phyloP scores from a whole-genome alignment of 1,139 yeast species.

The Kodamaea derodonti region DNA sequence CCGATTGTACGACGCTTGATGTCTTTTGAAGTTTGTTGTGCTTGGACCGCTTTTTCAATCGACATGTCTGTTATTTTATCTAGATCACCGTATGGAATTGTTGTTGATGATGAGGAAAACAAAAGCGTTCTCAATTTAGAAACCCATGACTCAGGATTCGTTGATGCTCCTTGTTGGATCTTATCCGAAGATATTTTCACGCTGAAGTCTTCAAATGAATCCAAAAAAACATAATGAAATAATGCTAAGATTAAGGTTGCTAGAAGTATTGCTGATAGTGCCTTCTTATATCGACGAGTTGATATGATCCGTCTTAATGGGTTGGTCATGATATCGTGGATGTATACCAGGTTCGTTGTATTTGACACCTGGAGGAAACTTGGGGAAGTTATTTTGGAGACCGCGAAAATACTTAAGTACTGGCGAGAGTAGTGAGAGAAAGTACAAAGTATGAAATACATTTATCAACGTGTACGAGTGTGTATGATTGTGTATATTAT shows the following conservation, averaged over 20 bases:
- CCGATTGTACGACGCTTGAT: conserved; percentile 8
- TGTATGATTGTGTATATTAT: too few species aligned
- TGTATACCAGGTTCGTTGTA: too few species aligned
- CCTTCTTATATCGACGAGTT: conserved; percentile 6
- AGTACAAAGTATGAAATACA: too few species aligned
- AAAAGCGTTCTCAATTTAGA: too few species aligned
- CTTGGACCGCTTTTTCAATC: conserved; percentile 5
- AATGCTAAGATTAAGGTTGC: conserved; percentile 1
- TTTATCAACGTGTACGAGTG: too few species aligned
- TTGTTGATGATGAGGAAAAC: conserved; percentile 3
- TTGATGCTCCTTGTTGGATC: not conserved
- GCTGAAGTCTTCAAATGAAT: conserved; percentile 6
- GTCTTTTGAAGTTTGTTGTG: conserved; percentile 4
- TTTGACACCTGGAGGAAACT: too few species aligned
- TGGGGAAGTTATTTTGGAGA: too few species aligned
- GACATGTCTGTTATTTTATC: conserved; percentile 3
- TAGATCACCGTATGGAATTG: conserved; percentile 15
- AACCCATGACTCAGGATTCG: not conserved
- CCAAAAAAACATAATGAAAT: conserved; percentile 4
- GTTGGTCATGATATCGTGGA: too few species aligned
- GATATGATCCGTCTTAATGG: not conserved
- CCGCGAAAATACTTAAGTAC: too few species aligned
- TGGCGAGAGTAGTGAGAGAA: too few species aligned
- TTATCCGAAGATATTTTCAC: too few species aligned
- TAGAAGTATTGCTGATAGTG: conserved; percentile 2